Base-by-base conservation (phyloP, 1,284 basidiomycete species). In the Sanghuangporus weigelae region DNA sequence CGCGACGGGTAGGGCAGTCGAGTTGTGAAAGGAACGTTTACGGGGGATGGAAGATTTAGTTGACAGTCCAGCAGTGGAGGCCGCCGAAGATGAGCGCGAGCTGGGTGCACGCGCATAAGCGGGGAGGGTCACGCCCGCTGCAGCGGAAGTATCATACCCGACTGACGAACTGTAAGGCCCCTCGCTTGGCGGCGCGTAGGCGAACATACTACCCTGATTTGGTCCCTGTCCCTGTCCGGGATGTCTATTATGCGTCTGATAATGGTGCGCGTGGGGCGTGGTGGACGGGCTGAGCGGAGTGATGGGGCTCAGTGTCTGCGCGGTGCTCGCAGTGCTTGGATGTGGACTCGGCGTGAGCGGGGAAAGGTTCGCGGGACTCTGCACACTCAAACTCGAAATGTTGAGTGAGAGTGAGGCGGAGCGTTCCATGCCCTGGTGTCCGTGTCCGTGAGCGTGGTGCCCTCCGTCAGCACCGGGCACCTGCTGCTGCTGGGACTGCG, bases 301-400 rank as follows among this genome's bases (percentile, higher is more conserved):
- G 39, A 81, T 78, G 19, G 83, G 82, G 36, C 59, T 51, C 31
- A 60, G 50, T 10, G 38, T 50, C 31, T 51, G 39, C 6, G 35
- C 75, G 39, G 70, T 69, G 56, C 67, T 66, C 2, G 64, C 65
- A 1, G 67, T 66, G 59, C 53, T 71, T 72, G 61, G 73, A 70
- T 40, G 74, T 68, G 50, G 71, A 67, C 26, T 71, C 71, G 62
- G 76, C 73, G 26, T 78, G 73, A 63, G 76, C 73, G 11, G 79
- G 11, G 85, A 87, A 59, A 84, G 77, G 64, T 81, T 81, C 19
- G 83, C 79, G 16, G 87, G 85, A 12, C 85, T 87, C 40, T 85
- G 73, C 66, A 89, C 86, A 57, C 81, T 77, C 60, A 90, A 79
- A 0, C 80, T 79, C 38, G 83, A 84, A 63, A 90, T 77, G 71